phyloP scores from a whole-genome alignment of 306 rosid genomes.

The Lathyrus aphaca region DNA sequence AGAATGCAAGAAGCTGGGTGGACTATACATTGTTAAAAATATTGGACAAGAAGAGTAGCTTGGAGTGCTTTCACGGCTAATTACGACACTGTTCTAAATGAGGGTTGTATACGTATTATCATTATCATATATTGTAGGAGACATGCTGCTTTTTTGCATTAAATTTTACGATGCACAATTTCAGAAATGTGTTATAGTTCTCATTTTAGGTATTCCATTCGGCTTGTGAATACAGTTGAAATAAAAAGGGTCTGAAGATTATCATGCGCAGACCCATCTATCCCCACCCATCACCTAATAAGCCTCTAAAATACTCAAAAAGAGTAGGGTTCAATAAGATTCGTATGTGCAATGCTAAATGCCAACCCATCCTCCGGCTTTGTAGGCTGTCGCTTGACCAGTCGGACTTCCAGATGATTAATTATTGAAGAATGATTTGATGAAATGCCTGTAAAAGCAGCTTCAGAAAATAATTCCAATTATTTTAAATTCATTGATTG shows the following conservation, averaged over 20 bases:
- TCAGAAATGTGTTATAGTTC: background rate
- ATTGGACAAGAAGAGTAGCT: slow-evolving; percentile 19
- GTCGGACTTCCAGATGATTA: background rate
- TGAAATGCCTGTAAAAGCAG: background rate
- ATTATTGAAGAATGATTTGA: background rate
- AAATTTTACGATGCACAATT: slow-evolving; percentile 17
- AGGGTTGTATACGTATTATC: slow-evolving; percentile 52
- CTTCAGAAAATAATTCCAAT: background rate
- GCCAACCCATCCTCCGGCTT: slow-evolving; percentile 13
- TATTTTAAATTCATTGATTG: background rate
- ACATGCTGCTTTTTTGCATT: slow-evolving; percentile 15
- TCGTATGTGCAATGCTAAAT: background rate
- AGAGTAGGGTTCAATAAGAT: background rate
- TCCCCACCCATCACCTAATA: background rate
- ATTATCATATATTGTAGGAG: slow-evolving; percentile 41
- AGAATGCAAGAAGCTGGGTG: slow-evolving; percentile 34
- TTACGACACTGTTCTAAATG: slow-evolving; percentile 39
- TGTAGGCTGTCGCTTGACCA: slow-evolving; percentile 17
- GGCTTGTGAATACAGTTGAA: slow-evolving; percentile 19
- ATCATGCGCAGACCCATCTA: slow-evolving; percentile 3
- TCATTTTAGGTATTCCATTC: background rate
- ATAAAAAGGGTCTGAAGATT: slow-evolving; percentile 18
- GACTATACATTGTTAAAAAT: slow-evolving; percentile 28
- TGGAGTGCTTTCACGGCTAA: slow-evolving; percentile 32
- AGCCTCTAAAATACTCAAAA: background rate